phyloP scores from a whole-genome alignment of 2,329 filamentous ascomycete species.

The Nemania sp. region DNA sequence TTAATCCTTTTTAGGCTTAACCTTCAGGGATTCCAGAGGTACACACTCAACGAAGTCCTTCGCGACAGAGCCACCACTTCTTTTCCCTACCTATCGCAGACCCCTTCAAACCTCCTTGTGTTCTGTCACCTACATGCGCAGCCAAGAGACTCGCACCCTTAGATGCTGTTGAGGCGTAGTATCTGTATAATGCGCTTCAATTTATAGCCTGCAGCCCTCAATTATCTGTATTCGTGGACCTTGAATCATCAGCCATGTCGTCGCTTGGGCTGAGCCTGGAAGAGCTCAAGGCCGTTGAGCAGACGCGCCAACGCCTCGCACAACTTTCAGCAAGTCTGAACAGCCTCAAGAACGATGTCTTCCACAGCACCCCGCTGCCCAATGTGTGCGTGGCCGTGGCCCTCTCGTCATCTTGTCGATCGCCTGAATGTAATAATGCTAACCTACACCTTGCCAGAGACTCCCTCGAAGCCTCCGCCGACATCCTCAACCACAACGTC shows the following conservation, averaged over 20 bases:
- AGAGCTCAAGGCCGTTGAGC: conserved; percentile 71
- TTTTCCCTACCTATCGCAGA: background rate
- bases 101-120: too few relatives aligned
- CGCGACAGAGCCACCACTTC: too few relatives aligned
- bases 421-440: background rate
- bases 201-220: background rate
- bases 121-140: too few relatives aligned
- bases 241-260: conserved; percentile 38
- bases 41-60: too few relatives aligned
- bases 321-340: conserved; percentile 71
- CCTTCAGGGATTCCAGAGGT: too few relatives aligned
- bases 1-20: too few relatives aligned
- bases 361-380: conserved; percentile 68
- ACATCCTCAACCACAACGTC: conserved; percentile 74
- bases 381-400: conserved; percentile 57
- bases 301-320: conserved; percentile 68
- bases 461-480: conserved; percentile 72
- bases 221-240: background rate
- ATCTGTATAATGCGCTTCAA: background rate
- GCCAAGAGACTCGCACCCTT: too few relatives aligned
- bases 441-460: conserved; percentile 51
- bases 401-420: background rate
- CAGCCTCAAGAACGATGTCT: conserved; percentile 64
- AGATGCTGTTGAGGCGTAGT: too few relatives aligned
- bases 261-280: conserved; percentile 59